Conservation (phyloP, 2,329 filamentous ascomycete genomes). For the Xylariaceae sp. region DNA sequence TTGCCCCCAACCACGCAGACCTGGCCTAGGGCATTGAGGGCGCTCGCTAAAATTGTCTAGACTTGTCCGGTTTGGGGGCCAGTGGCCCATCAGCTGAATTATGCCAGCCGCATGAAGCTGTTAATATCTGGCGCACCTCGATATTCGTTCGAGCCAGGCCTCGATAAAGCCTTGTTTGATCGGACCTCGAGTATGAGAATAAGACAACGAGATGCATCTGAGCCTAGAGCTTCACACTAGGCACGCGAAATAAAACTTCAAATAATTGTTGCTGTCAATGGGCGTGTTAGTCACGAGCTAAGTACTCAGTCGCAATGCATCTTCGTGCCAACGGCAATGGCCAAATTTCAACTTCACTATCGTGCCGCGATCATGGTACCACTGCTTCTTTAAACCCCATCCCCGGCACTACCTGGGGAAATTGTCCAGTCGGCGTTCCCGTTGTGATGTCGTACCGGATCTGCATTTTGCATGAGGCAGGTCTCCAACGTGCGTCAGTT, state of each 20-base stretch:
- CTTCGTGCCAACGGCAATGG: not conserved
- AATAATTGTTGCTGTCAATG: no score
- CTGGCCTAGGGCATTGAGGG: not conserved
- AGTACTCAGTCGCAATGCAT: no score
- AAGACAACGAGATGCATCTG: no score
- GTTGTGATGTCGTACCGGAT: conserved; percentile 17
- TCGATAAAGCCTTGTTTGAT: no score
- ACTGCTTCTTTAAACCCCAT: conserved; percentile 9
- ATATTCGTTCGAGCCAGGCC: conserved; percentile 9
- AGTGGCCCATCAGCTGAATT: conserved; percentile 10
- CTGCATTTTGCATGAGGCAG: conserved; percentile 19
- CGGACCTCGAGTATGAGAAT: no score
- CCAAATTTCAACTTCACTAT: conserved; percentile 13
- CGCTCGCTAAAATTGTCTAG: conserved; percentile 16
- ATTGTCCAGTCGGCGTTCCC: conserved; percentile 24
- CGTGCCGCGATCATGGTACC: conserved; percentile 4
- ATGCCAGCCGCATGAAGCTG: conserved; percentile 14
- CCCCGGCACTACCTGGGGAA: conserved; percentile 11
- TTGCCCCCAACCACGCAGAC: conserved; percentile 4
- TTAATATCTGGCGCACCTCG: conserved; percentile 16
- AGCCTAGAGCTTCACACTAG: no score
- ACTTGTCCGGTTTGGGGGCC: conserved; percentile 15
- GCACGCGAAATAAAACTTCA: no score
- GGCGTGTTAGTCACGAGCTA: no score
- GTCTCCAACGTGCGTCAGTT: conserved; percentile 6